These are phyloP conservation scores for Apophysomyces trapeziformis DNA, from an alignment of 371 early-diverging fungal species.

Conservation along the genomic window DNA sequence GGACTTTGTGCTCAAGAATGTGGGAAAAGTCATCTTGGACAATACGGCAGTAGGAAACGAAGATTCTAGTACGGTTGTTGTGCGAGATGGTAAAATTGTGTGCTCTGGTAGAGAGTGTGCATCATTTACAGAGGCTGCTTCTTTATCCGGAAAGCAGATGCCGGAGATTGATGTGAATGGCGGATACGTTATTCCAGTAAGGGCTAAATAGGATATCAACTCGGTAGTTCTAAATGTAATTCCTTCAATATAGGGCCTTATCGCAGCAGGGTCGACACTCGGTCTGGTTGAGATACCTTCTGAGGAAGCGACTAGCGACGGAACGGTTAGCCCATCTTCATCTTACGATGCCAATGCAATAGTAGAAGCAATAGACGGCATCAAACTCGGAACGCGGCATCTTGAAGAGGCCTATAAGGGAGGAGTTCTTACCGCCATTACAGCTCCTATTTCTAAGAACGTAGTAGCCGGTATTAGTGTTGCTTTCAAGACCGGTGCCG, in stretches of 20 bases:
- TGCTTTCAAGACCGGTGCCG: constrained; percentile 56
- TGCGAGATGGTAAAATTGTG: constrained; percentile 53
- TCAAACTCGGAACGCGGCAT: constrained; percentile 58
- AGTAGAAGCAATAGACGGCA: constrained; percentile 54
- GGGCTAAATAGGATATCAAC: constrained; percentile 3
- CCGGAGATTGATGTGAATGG: constrained; percentile 39
- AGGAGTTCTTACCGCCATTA: constrained; percentile 57
- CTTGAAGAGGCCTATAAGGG: constrained; percentile 62
- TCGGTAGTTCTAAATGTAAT: neutral
- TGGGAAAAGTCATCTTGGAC: constrained; percentile 37
- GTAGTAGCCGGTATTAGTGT: constrained; percentile 53
- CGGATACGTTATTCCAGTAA: constrained; percentile 46
- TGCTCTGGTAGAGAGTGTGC: constrained; percentile 51
- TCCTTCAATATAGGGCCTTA: constrained; percentile 28
- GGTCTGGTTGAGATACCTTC: constrained; percentile 58
- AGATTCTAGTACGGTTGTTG: constrained; percentile 40
- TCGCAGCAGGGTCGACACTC: constrained; percentile 52
- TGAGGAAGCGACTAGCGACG: constrained; percentile 58
- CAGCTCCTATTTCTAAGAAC: constrained; percentile 44
- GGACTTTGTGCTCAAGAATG: constrained; percentile 42
- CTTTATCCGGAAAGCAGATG: neutral
- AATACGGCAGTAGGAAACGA: constrained; percentile 8
- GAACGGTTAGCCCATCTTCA: constrained; percentile 23
- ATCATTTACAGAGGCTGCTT: neutral
- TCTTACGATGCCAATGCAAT: constrained; percentile 33